Base-by-base conservation (phyloP, 2,329 filamentous ascomycete genomes). In the Zasmidium citrigriseum region DNA sequence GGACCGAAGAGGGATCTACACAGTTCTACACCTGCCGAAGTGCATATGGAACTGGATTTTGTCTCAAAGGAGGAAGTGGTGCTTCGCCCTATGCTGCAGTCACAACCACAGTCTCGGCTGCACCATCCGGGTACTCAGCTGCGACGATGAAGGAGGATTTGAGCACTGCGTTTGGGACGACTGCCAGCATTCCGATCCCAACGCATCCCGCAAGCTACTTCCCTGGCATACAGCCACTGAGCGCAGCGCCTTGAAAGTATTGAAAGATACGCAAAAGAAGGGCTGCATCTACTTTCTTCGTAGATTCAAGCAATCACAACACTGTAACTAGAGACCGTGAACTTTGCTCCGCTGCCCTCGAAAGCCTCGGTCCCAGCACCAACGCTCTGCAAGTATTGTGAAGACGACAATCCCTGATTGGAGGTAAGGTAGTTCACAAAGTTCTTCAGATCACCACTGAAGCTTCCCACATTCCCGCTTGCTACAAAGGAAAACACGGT, bases 401-500 rank as follows among this genome's bases (percentile, higher is more conserved):
- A 53, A 63, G 66, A 78, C 41, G 71, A 69, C 3, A 83, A 73
- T 1, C 79, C 78, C 62, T 86, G 76, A 65, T 74, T 79, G 27
- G 63, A 61, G 16, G 75, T 76, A 24, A 88, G 75, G 69, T 87
- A 87, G 4, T 73, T 78, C 61, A 86, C 73, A 73, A 89, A 88
- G 9, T 77, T 73, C 62, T 78, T 78, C 61, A 88, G 67, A 69
- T 89, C 83, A 25, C 80, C 84, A 47, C 75, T 77, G 72, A 84
- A 88, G 70, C 64, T 78, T 21, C 75, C 77, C n/a, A 82, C 73
- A 1, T n/a, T 21, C 20, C 41, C 47, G 48, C 72, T 77, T 18
- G 63, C 59, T 4, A 85, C 81, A 61, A 86, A 89, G 66, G 80
- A 84, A 74, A 80, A 88, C 9, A 88, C 85, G 3, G 78, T 81